These are phyloP conservation scores for Megacollybia marginata DNA, from an alignment of 768 basidiomycete genomes.

Conservation along the genomic window DNA sequence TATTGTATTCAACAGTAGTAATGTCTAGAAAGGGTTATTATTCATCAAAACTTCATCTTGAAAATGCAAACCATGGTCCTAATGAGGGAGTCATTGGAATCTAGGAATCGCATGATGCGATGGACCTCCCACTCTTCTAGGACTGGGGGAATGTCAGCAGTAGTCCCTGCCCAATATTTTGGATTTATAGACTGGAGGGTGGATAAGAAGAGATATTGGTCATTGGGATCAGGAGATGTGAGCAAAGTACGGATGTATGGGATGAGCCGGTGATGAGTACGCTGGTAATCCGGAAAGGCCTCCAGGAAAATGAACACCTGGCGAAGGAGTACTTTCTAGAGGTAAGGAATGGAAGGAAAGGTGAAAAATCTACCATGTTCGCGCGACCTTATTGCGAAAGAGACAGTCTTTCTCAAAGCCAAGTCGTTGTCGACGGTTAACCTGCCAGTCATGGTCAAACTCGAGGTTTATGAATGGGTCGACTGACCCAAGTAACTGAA, in stretches of 20 bases:
- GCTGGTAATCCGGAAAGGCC: background rate
- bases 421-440: too few relatives aligned
- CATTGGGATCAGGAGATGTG: constrained; percentile 47
- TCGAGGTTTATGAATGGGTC: too few relatives aligned
- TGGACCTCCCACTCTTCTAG: constrained; percentile 74
- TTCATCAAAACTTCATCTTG: constrained; percentile 4
- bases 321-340: background rate
- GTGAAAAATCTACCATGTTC: too few relatives aligned
- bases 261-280: constrained; percentile 28
- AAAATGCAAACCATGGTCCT: constrained; percentile 45
- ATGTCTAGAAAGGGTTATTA: constrained; percentile 36
- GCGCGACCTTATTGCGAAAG: too few relatives aligned
- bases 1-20: constrained; percentile 48
- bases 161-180: constrained; percentile 62
- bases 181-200: constrained; percentile 57
- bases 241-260: constrained; percentile 51
- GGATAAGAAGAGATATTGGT: constrained; percentile 57
- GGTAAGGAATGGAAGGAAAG: too few relatives aligned
- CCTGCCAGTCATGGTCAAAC: too few relatives aligned
- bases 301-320: background rate
- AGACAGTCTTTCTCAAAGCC: too few relatives aligned
- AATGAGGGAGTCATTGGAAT: constrained; percentile 50
- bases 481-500: too few relatives aligned
- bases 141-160: constrained; percentile 37
- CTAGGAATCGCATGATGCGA: constrained; percentile 58